Evolutionary conservation across 2,329 filamentous ascomycete genomes (phyloP).

Genomic region (Nemania sp.): DNA sequence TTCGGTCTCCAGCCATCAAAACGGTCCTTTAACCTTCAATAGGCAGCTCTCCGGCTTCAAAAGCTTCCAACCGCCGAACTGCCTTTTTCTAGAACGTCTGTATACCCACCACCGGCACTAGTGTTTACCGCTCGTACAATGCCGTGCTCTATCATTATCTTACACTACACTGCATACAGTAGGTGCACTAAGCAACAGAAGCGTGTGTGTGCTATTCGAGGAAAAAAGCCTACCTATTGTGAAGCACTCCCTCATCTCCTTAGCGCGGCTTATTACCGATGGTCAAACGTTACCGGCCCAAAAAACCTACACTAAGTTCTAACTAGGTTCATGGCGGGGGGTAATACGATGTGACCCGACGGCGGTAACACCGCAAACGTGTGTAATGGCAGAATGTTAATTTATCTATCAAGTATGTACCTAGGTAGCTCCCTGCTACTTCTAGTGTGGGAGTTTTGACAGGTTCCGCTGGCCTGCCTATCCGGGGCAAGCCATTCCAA

Average conservation of each 20-base stretch:
- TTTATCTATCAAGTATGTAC: background rate
- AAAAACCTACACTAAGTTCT: background rate
- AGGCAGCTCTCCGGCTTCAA: conserved; percentile 18
- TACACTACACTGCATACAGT: conserved; percentile 14
- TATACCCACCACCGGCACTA: conserved; percentile 9
- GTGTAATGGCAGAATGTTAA: conserved; percentile 8
- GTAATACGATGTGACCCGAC: conserved; percentile 21
- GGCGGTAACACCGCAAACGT: conserved; percentile 24
- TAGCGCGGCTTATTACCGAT: conserved; percentile 24
- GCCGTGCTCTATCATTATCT: conserved; percentile 8
- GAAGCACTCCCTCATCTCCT: background rate
- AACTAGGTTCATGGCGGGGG: conserved; percentile 8
- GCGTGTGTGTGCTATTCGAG: background rate
- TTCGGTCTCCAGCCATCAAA: conserved; percentile 11
- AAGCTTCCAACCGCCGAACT: conserved; percentile 19
- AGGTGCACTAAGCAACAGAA: conserved; percentile 4
- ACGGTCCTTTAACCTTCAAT: conserved; percentile 20
- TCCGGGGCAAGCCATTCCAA: conserved; percentile 31
- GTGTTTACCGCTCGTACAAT: conserved; percentile 7
- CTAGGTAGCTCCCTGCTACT: background rate
- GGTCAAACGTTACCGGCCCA: conserved; percentile 20
- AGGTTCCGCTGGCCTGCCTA: conserved; percentile 27
- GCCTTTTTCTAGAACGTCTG: conserved; percentile 33
- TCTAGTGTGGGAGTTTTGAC: conserved; percentile 28
- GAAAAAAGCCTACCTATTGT: background rate